Conservation (phyloP, 371 early-diverging fungal genomes). For the Mortierella sp. region DNA sequence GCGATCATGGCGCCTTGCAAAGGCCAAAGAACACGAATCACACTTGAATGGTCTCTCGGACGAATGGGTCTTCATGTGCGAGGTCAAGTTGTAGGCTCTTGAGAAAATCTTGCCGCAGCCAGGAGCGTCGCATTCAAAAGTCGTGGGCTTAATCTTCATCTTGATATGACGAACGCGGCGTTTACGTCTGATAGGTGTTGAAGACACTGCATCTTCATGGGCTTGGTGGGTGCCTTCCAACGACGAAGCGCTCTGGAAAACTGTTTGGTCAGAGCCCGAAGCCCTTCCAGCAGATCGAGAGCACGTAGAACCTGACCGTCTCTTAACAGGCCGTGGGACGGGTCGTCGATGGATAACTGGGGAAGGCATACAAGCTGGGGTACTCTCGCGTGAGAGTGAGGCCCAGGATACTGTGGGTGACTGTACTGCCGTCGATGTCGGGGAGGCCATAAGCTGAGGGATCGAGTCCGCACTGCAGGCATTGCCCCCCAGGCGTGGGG, state of each 20-base stretch:
- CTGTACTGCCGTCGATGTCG: background rate
- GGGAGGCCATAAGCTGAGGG: conserved; percentile 1
- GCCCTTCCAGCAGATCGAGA: conserved; percentile 2
- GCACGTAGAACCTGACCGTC: background rate
- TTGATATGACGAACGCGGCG: conserved; percentile 22
- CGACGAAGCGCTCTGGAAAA: too few relatives aligned
- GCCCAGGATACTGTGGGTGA: conserved; percentile 24
- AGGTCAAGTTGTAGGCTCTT: conserved; percentile 79
- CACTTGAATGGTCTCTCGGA: conserved; percentile 83
- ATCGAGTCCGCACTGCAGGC: background rate
- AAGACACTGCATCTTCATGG: too few relatives aligned
- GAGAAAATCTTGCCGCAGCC: conserved; percentile 80
- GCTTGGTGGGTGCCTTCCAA: too few relatives aligned
- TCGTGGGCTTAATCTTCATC: conserved; percentile 46
- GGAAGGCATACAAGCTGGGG: background rate
- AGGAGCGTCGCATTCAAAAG: conserved; percentile 69
- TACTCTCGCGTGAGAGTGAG: conserved; percentile 8
- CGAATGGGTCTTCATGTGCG: conserved; percentile 82
- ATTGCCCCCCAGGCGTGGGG: conserved; percentile 3
- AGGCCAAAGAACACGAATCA: conserved; percentile 75
- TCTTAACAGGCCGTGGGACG: background rate
- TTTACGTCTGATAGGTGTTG: conserved; percentile 14
- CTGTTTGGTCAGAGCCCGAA: too few relatives aligned
- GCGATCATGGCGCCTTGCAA: conserved; percentile 87
- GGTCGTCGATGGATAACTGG: background rate